These are phyloP conservation scores for Alternaria sp. DNA, from an alignment of 2,329 filamentous ascomycete species.

Conservation along the genomic window DNA sequence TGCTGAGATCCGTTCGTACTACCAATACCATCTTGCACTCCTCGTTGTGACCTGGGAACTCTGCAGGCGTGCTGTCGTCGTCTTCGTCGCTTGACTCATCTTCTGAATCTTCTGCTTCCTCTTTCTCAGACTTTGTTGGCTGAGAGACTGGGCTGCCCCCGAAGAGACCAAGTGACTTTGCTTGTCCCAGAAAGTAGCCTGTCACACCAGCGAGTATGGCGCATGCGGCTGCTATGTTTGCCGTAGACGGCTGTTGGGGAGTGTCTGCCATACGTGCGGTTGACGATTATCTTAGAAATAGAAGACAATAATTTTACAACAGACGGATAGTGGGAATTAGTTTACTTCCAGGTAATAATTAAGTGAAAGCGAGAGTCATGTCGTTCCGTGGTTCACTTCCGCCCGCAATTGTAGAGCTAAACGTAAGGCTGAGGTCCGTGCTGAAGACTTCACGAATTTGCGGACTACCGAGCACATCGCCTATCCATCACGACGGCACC, in stretches of 20 bases:
- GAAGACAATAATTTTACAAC: neutral
- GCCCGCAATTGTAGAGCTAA: conserved; percentile 10
- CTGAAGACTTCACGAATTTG: conserved; percentile 21
- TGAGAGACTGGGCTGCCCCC: conserved; percentile 58
- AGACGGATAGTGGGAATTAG: neutral
- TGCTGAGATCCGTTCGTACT: conserved; percentile 91
- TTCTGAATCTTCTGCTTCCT: conserved; percentile 35
- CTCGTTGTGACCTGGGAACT: conserved; percentile 66
- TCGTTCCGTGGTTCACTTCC: neutral
- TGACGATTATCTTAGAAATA: neutral
- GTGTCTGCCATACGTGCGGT: conserved; percentile 43
- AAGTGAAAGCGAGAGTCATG: neutral
- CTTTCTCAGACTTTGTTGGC: conserved; percentile 21
- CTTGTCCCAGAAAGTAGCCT: conserved; percentile 77
- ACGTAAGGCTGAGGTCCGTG: conserved; percentile 11
- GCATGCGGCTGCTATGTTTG: conserved; percentile 74
- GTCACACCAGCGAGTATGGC: conserved; percentile 76
- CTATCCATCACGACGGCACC: conserved; percentile 26
- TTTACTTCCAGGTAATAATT: no score
- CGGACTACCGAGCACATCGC: conserved; percentile 36
- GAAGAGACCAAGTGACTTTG: conserved; percentile 76
- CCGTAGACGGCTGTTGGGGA: conserved; percentile 60
- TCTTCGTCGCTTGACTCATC: conserved; percentile 44
- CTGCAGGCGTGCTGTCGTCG: conserved; percentile 47
- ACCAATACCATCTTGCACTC: conserved; percentile 96